Evolutionary conservation across 2,329 filamentous ascomycete genomes (phyloP).

Genomic region (Pseudopithomyces chartarum): DNA sequence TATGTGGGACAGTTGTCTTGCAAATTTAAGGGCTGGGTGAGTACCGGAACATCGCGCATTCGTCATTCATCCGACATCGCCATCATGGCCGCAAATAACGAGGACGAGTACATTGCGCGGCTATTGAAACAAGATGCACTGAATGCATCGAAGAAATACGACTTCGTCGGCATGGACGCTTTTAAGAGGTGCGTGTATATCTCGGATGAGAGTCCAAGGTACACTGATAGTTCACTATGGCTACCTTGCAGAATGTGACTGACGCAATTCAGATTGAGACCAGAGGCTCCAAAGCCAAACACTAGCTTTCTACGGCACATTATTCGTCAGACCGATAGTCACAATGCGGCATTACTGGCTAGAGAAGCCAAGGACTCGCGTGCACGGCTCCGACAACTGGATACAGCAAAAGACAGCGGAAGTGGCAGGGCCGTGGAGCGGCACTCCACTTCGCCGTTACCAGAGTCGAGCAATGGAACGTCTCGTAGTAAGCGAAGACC

Average conservation of each 20-base stretch:
- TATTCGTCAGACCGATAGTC: slow-evolving; percentile 82
- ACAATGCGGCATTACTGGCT: slow-evolving; percentile 85
- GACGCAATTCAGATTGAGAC: slow-evolving; percentile 57
- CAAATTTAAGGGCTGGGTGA: too few species aligned
- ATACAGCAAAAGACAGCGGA: slow-evolving; percentile 21
- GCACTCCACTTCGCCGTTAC: slow-evolving; percentile 19
- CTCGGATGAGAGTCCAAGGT: slow-evolving; percentile 1
- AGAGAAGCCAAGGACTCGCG: slow-evolving; percentile 82
- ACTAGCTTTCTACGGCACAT: slow-evolving; percentile 87
- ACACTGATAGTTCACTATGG: slow-evolving; percentile 1
- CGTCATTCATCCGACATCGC: background rate
- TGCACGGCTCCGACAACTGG: slow-evolving; percentile 64
- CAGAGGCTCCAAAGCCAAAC: slow-evolving; percentile 82
- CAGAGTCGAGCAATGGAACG: slow-evolving; percentile 19
- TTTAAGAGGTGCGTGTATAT: slow-evolving; percentile 57
- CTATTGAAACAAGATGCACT: slow-evolving; percentile 82
- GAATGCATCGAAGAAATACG: slow-evolving; percentile 74
- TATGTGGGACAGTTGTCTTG: too few species aligned
- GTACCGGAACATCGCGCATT: background rate
- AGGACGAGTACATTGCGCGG: slow-evolving; percentile 79
- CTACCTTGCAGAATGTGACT: background rate
- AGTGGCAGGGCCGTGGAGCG: slow-evolving; percentile 12
- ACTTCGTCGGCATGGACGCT: slow-evolving; percentile 73
- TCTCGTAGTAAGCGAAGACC: slow-evolving; percentile 21
- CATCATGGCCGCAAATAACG: slow-evolving; percentile 41